Conservation (phyloP, 2,329 filamentous ascomycete genomes). For the Biscogniauxia sp. region DNA sequence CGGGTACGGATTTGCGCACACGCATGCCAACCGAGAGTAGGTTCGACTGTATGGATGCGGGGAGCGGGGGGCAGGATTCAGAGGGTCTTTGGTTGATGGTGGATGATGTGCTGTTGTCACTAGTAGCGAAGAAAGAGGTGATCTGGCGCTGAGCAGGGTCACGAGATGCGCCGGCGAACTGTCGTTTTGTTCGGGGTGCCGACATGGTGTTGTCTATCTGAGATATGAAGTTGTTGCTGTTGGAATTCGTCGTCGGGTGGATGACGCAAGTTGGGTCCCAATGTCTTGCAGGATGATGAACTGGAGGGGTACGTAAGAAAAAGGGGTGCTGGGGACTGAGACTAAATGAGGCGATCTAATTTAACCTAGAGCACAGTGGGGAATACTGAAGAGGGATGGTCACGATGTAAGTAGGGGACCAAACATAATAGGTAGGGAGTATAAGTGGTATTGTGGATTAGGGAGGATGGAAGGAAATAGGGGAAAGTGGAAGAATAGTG, state of each 20-base stretch:
- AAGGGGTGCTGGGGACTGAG: background rate
- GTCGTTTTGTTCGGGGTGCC: slow-evolving; percentile 56
- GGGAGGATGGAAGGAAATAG: background rate
- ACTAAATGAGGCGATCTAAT: background rate
- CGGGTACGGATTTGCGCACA: slow-evolving; percentile 85
- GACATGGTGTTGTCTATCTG: slow-evolving; percentile 43
- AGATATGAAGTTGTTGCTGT: background rate
- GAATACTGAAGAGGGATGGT: background rate
- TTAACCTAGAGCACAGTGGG: background rate
- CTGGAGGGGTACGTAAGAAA: background rate
- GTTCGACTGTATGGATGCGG: slow-evolving; percentile 69
- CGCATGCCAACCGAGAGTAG: slow-evolving; percentile 94
- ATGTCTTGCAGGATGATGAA: background rate
- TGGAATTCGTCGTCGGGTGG: background rate
- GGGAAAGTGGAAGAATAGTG: background rate
- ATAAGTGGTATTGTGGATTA: too few species aligned
- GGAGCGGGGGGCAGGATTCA: slow-evolving; percentile 50
- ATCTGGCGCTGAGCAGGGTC: slow-evolving; percentile 61
- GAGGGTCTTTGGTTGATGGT: slow-evolving; percentile 4
- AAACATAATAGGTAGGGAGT: too few species aligned
- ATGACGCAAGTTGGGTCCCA: slow-evolving; percentile 6
- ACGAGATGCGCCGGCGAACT: slow-evolving; percentile 58
- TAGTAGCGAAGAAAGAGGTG: slow-evolving; percentile 56
- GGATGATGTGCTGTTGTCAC: slow-evolving; percentile 30
- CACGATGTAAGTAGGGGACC: too few species aligned